Base-by-base conservation (phyloP, 164 flowering plant species). In the Akebia trifoliata region DNA sequence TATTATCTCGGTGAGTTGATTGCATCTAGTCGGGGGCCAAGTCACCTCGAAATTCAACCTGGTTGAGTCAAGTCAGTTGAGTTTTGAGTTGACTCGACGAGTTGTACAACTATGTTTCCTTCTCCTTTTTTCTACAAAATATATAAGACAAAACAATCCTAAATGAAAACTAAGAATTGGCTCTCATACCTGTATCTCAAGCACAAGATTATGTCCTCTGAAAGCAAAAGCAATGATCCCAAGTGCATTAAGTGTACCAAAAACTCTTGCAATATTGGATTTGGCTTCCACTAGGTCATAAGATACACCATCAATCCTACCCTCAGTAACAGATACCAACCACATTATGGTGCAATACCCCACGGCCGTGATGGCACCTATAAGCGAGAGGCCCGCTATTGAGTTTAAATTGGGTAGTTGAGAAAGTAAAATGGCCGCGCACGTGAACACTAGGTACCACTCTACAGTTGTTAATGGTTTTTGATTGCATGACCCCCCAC, bases 121-220 rank as follows among this genome's bases (percentile, higher is more conserved):
- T 35, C 11, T 12, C 7, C 7, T 12, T 12, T 35, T 12, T 12
- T 17, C 7, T 17, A 17, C 8, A 17, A 17, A 20, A 43, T 44
- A 4, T 25, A 4, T 25, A 18, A 49, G 53, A 29, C 4, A 11
- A 21, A n/a, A n/a, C n/a, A n/a, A n/a, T n/a, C n/a, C n/a, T n/a
- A 11, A 22, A 9, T 15, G 11, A 3, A 25, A 6, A n/a, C 11
- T 26, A 18, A 20, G 42, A 10, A 68, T 31, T 50, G n/a, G n/a
- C n/a, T n/a, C n/a, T n/a, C 26, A 21, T 39, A 76, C 91, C 86
- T 85, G 89, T 2, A 86, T 83, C 59, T 86, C 89, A 28, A 83
- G 81, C n/a, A 74, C 75, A 28, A 87, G 76, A 69, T 87, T 87
- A 69, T 87, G 95, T 42, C 95, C 95, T 62, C 91, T 75, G 48